Conservation (phyloP, 148 eudicot species). For the Salicornia ramosissima region DNA sequence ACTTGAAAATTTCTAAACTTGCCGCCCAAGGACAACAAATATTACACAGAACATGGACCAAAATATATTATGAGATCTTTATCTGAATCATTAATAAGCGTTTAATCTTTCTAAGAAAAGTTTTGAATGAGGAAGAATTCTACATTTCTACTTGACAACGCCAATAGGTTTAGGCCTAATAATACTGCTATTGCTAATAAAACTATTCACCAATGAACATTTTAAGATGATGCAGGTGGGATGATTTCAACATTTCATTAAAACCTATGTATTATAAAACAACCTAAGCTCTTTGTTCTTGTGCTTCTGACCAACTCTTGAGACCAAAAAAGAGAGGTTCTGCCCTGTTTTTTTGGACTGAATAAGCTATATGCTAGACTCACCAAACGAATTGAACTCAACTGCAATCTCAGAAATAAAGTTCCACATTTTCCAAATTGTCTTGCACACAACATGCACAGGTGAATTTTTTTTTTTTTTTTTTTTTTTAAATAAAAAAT, state of each 20-base stretch:
- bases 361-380: too few species aligned
- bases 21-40: slow-evolving; percentile 14
- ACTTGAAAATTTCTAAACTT: slow-evolving; percentile 3
- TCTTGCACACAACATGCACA: slow-evolving; percentile 2
- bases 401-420: not conserved
- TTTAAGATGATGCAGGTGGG: not conserved
- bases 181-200: not conserved
- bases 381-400: too few species aligned
- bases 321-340: not conserved
- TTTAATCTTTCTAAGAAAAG: not conserved
- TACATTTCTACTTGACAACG: not conserved
- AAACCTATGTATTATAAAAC: not conserved
- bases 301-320: not conserved
- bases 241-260: not conserved
- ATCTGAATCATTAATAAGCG: not conserved
- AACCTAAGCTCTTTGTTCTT: not conserved
- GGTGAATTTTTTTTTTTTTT: not conserved
- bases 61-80: slow-evolving; percentile 3
- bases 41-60: slow-evolving; percentile 6
- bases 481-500: too few species aligned
- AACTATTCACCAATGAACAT: not conserved
- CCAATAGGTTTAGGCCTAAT: not conserved
- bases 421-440: slow-evolving; percentile 1
- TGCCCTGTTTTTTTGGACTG: too few species aligned
- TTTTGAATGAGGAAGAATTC: slow-evolving; percentile 1